Base-by-base conservation (phyloP, 768 basidiomycete species). In the Hygrophoropsis aurantiaca region DNA sequence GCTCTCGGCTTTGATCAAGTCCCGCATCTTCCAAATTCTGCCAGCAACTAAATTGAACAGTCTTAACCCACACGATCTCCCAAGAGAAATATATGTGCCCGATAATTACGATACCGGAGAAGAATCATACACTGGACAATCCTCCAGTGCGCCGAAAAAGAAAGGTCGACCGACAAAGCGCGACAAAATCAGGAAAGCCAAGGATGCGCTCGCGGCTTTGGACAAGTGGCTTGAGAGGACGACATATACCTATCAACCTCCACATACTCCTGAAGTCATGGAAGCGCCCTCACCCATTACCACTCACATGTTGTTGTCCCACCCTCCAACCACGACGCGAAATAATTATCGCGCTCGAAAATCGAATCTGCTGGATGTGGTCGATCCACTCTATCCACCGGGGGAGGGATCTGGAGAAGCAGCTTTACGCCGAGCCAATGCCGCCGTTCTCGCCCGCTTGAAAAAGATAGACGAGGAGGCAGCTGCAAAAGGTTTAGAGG, bases 131-230 rank as follows among this genome's bases (percentile, higher is more conserved):
- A 26, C 38, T 11, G 38, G 27, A 24, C 15, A 37, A 11, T 33
- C 33, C 2, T 18, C 67, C 2, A 49, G 47, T 13, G 57, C 44
- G 20, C 60, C 69, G 26, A 82, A 75, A 62, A 78, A 80, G 59
- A 82, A 74, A 59, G 86, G 86, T 6, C 76, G 86, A 0, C 84
- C 84, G 2, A 74, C 82, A 4, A 82, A 71, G 54, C 74, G 79
- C 3, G 85, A 85, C 38, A 82, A 75, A 60, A 65, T 65, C 3
- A 76, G 74, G 54, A 82, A 75, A 61, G 77, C 78, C 5, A 75
- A 75, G 54, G 67, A 71, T 7, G 74, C 79, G 0, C 56, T 84
- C 1, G 68, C 67, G 4, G 66, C 68, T 4, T 60, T 88, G 51
- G 77, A 79, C 18, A 67, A 65, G 42, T 78, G 77, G 77, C 59